Conservation (phyloP, 345 rosid genomes). For the Pseudoturritis turrita region DNA sequence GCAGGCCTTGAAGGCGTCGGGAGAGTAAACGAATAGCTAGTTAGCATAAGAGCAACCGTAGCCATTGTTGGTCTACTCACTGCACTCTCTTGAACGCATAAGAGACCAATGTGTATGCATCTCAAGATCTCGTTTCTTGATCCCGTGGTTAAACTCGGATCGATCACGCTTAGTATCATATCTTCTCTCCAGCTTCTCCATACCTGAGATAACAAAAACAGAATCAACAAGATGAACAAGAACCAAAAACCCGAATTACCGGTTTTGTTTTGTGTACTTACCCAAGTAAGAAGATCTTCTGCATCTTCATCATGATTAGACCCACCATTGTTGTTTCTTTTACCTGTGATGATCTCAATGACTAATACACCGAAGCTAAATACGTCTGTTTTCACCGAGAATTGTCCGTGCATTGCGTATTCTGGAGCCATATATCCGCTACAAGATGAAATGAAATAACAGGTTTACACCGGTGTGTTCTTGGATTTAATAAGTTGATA, state of each 20-base stretch:
- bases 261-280: slow-evolving; percentile 12
- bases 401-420: slow-evolving; percentile 31
- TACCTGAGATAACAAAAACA: slow-evolving; percentile 27
- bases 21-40: slow-evolving; percentile 36
- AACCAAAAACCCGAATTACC: neutral
- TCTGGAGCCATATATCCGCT: slow-evolving; percentile 34
- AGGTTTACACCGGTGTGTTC: neutral
- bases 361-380: slow-evolving; percentile 34
- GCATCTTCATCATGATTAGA: slow-evolving; percentile 13
- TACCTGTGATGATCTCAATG: slow-evolving; percentile 29
- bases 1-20: slow-evolving; percentile 42
- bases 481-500: neutral
- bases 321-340: slow-evolving; percentile 17
- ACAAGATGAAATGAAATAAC: neutral
- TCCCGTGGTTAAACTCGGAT: slow-evolving; percentile 29
- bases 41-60: slow-evolving; percentile 44
- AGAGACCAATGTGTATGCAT: slow-evolving; percentile 52
- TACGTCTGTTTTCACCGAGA: slow-evolving; percentile 30
- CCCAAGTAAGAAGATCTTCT: slow-evolving; percentile 30
- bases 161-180: slow-evolving; percentile 24
- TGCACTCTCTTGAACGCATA: slow-evolving; percentile 52
- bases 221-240: neutral
- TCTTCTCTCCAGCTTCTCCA: slow-evolving; percentile 59
- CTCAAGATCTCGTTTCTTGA: slow-evolving; percentile 35
- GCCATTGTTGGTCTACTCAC: slow-evolving; percentile 46